Conservation (phyloP, 225 moss, liverwort and hornwort species). For the Polytrichum formosum region DNA sequence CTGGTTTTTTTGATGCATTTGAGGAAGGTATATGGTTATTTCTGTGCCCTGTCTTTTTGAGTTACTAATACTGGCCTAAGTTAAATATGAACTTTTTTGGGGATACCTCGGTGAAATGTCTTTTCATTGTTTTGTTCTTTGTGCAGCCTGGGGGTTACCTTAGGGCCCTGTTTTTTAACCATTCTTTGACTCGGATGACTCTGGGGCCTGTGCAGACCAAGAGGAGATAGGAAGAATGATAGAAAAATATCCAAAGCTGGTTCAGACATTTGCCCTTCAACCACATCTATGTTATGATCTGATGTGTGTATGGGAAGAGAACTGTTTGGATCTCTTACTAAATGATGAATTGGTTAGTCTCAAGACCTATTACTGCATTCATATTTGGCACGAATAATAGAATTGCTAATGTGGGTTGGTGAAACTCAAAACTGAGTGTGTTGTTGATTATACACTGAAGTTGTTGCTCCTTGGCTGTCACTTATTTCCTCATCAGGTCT, state of each 20-base stretch:
- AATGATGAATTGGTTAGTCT: slow-evolving; percentile 79
- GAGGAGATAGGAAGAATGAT: slow-evolving; percentile 84
- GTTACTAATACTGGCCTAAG: not conserved
- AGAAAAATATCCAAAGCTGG: slow-evolving; percentile 88
- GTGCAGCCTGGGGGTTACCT: no score
- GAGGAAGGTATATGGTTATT: slow-evolving; percentile 63
- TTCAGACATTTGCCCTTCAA: slow-evolving; percentile 83
- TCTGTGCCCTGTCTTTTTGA: not conserved
- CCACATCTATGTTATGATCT: slow-evolving; percentile 89
- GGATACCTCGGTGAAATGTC: not conserved
- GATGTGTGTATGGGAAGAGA: slow-evolving; percentile 91
- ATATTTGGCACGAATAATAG: not conserved
- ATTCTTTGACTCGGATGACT: no score
- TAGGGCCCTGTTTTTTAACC: no score
- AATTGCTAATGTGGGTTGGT: no score
- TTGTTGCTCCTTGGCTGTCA: no score
- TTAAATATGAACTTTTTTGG: no score
- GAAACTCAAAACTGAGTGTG: no score
- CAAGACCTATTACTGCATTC: not conserved
- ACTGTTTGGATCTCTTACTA: slow-evolving; percentile 80
- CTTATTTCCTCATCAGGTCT: no score
- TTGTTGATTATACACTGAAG: no score
- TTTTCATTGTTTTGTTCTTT: not conserved
- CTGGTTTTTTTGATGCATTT: slow-evolving; percentile 75
- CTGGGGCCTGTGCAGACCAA: slow-evolving; percentile 55